These are phyloP conservation scores for Leccinum fibrillosum DNA, from an alignment of 768 basidiomycete species.

Conservation along the genomic window DNA sequence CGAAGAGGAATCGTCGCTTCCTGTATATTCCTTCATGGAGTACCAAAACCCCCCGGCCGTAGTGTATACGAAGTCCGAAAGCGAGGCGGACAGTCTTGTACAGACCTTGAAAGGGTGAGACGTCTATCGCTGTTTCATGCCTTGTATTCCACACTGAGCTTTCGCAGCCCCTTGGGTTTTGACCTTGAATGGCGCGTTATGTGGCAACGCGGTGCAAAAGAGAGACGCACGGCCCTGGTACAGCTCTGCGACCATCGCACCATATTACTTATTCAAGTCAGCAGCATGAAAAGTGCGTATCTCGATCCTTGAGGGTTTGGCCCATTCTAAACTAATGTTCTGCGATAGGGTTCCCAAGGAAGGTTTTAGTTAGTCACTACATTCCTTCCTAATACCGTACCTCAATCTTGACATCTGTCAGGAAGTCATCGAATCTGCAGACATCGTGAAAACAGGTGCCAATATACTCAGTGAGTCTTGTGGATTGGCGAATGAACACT, in stretches of 20 bases:
- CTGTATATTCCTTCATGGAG: constrained; percentile 39
- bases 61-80: constrained; percentile 40
- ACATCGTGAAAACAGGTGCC: constrained; percentile 43
- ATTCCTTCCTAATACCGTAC: background rate
- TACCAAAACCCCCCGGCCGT: constrained; percentile 29
- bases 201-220: constrained; percentile 29
- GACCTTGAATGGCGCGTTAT: constrained; percentile 49
- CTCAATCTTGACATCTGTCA: constrained; percentile 16
- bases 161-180: constrained; percentile 44
- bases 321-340: background rate
- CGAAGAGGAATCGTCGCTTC: constrained; percentile 15
- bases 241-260: constrained; percentile 43
- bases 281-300: constrained; percentile 42
- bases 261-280: constrained; percentile 48
- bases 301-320: background rate
- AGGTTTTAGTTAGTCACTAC: constrained; percentile 33
- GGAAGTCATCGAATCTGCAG: constrained; percentile 44
- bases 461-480: constrained; percentile 44
- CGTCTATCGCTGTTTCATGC: background rate
- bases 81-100: constrained; percentile 40
- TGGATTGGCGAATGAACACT: background rate
- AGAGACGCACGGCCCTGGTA: constrained; percentile 41
- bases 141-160: background rate
- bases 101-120: constrained; percentile 36
- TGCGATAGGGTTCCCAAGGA: constrained; percentile 40